A percentile compares a stretch with the other conserved stretches of the same genome.
These are phyloP conservation scores for Leucosporidium scottii DNA, from an alignment of 768 basidiomycete species.

Conservation along the genomic window DNA sequence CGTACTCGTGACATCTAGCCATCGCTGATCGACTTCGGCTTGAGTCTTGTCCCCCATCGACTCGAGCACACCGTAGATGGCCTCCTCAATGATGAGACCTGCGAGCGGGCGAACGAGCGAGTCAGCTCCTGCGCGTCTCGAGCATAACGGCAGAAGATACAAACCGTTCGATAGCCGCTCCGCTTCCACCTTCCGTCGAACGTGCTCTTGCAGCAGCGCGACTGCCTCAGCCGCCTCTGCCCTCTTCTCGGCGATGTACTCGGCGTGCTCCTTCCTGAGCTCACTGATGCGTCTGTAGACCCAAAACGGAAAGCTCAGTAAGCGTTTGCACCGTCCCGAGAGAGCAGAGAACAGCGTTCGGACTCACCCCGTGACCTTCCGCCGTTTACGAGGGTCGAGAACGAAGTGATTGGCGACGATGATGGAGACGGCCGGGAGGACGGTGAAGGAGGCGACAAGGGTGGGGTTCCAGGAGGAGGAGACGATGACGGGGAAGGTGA, in stretches of 20 bases:
- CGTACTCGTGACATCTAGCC: slow-evolving; percentile 60
- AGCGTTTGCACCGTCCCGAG: slow-evolving; percentile 54
- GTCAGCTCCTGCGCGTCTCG: background rate
- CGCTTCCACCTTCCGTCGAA: slow-evolving; percentile 55
- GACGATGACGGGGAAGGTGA: slow-evolving; percentile 38
- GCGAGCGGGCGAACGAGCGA: slow-evolving; percentile 18
- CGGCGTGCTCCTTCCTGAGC: slow-evolving; percentile 56
- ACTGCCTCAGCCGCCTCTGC: slow-evolving; percentile 60
- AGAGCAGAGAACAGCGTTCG: slow-evolving; percentile 31
- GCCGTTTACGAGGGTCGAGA: slow-evolving; percentile 40
- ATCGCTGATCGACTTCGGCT: slow-evolving; percentile 49
- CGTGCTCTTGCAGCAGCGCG: slow-evolving; percentile 60
- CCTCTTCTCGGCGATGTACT: slow-evolving; percentile 58
- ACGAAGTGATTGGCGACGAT: slow-evolving; percentile 42
- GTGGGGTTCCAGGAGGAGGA: slow-evolving; percentile 40
- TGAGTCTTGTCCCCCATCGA: background rate
- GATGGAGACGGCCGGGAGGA: slow-evolving; percentile 42
- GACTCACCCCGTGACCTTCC: slow-evolving; percentile 38
- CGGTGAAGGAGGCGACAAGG: slow-evolving; percentile 39
- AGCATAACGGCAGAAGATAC: slow-evolving; percentile 11
- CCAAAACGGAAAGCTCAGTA: slow-evolving; percentile 47
- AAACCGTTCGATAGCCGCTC: slow-evolving; percentile 65
- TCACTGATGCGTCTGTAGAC: slow-evolving; percentile 48
- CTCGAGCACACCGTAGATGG: slow-evolving; percentile 57
- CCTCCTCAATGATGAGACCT: slow-evolving; percentile 73